These are phyloP conservation scores for Plasmopara viticola DNA, from an alignment of 352 stramenopile species.

Conservation along the genomic window DNA sequence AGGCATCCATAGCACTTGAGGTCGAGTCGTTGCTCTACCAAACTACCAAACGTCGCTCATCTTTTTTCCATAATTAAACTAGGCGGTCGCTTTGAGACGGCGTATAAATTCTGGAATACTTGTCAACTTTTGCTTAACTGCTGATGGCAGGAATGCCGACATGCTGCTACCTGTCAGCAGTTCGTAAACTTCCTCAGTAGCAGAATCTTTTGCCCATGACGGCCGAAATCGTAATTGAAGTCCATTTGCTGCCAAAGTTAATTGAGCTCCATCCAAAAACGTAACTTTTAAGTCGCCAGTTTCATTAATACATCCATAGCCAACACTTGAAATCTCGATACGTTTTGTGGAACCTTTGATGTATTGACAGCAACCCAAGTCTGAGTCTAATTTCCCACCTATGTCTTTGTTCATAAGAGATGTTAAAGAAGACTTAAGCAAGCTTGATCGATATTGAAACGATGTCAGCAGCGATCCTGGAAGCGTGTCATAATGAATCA, in stretches of 20 bases:
- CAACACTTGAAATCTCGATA: slow-evolving; percentile 36
- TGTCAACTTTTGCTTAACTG: slow-evolving; percentile 41
- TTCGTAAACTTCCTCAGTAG: slow-evolving; percentile 32
- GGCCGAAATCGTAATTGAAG: slow-evolving; percentile 35
- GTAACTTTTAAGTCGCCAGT: slow-evolving; percentile 36
- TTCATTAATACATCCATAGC: slow-evolving; percentile 30
- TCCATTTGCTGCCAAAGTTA: slow-evolving; percentile 41
- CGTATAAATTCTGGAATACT: slow-evolving; percentile 50
- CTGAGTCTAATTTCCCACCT: background rate
- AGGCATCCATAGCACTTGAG: slow-evolving; percentile 11
- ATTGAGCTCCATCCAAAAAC: slow-evolving; percentile 37
- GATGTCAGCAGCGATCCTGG: slow-evolving; percentile 37
- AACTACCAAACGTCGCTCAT: slow-evolving; percentile 12
- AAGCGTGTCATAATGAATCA: slow-evolving; percentile 49
- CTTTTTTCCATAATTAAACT: slow-evolving; percentile 19
- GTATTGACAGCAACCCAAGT: background rate
- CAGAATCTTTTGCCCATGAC: slow-evolving; percentile 10
- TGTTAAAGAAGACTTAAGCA: slow-evolving; percentile 2
- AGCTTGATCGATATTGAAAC: slow-evolving; percentile 23
- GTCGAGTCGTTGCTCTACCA: slow-evolving; percentile 3
- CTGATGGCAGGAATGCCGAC: slow-evolving; percentile 34
- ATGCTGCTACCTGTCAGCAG: slow-evolving; percentile 26
- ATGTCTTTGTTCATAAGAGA: background rate
- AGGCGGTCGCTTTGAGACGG: slow-evolving; percentile 23
- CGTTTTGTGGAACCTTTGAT: slow-evolving; percentile 5